Evolutionary conservation across 2,329 filamentous ascomycete genomes (phyloP).

Genomic region (Paracamarosporium sp.): DNA sequence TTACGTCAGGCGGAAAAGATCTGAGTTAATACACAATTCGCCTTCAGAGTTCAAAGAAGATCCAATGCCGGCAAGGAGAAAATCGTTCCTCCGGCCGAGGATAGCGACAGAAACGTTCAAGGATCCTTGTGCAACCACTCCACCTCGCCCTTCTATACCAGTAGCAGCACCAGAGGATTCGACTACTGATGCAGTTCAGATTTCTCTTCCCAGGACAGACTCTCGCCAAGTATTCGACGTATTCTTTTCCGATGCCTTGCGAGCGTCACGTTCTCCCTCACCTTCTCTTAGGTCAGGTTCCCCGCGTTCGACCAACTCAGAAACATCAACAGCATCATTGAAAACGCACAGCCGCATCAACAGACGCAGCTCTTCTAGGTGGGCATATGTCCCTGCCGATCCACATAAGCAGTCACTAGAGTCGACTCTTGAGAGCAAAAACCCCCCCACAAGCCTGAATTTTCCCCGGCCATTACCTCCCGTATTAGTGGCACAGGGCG

Average conservation of each 20-base stretch:
- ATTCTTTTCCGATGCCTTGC: slow-evolving; percentile 9
- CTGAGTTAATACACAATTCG: slow-evolving; percentile 12
- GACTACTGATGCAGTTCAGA: not conserved
- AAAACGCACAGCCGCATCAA: slow-evolving; percentile 10
- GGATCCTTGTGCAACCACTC: not conserved
- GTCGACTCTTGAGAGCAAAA: too few species aligned
- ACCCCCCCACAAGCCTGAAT: not conserved
- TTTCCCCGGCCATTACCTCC: not conserved
- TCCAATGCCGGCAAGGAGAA: slow-evolving; percentile 5
- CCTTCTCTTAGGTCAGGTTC: slow-evolving; percentile 9
- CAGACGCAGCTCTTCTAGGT: not conserved
- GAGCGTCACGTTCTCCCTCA: not conserved
- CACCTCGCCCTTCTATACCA: not conserved
- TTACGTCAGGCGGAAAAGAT: slow-evolving; percentile 2
- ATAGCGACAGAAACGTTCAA: slow-evolving; percentile 29
- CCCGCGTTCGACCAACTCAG: slow-evolving; percentile 10
- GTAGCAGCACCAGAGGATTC: not conserved
- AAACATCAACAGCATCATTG: slow-evolving; percentile 24
- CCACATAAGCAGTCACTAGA: too few species aligned
- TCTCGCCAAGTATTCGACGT: slow-evolving; percentile 9
- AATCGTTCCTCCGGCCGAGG: slow-evolving; percentile 15
- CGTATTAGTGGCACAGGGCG: not conserved
- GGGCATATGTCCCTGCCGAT: too few species aligned
- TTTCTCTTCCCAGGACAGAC: not conserved
- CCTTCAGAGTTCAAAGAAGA: slow-evolving; percentile 6